Evolutionary conservation across 1,284 basidiomycete genomes (phyloP), one percentile per base, ranked within the genome.

Genomic region (Mycosarcoma maydis): DNA sequence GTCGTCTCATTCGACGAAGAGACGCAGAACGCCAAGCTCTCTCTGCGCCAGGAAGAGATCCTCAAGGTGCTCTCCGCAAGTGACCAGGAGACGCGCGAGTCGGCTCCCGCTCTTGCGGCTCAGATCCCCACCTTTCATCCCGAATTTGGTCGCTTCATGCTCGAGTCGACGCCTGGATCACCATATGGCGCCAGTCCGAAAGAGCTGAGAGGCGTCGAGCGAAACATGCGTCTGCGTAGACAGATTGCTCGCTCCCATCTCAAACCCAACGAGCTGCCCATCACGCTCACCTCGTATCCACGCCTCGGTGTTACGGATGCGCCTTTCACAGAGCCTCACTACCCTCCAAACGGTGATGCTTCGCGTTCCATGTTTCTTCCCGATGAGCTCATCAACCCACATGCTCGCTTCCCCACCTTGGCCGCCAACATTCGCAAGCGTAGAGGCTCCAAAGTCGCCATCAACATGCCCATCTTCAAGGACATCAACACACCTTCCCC

Each of bases 121-220:
- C 85, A 75, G 45, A 64, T 93, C 23, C 94, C 94, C 3, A 92
- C 90, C n/a, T 98, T 96, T 81, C 96, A 98, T 81, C 95, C 95
- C 14, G 96, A 99, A 83, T 98, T 95, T 84, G 96, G 95, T 44
- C 88, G 94, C 36, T 98, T 92, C 85, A 99, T 99, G 96, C 86
- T 98, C 54, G 96, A 99, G 83, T 94, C 92, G 7, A 99, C 95
- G 0, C 96, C 96, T 0, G 96, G 96, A 3, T 87, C 88, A 37
- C 96, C 96, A 2, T 98, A 97, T 84, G 90, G 92, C 6, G 92
- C 92, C 16, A 90, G 87, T 22, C 87, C 95, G 32, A 86, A 86
- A 44, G 92, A 96, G 82, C 86, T 98, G 14, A 85, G 96, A 42
- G 87, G 89, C 6, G 95, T 99, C 9, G 95, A 99, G 84, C 84